Base-by-base conservation (phyloP, 257 asterid species). In the Oldenlandia corymbosa region DNA sequence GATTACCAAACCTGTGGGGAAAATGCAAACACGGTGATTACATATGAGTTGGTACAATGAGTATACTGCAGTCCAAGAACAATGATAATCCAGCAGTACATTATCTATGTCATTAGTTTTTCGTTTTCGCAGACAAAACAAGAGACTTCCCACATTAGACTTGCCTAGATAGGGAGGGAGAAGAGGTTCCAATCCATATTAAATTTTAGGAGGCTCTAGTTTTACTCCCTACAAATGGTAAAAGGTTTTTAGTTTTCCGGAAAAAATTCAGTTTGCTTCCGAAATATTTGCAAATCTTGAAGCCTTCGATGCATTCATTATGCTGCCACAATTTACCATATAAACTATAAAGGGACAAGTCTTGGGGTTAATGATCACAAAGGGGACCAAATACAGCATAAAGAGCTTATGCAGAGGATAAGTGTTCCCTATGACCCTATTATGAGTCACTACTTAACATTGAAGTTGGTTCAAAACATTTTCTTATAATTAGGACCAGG, bases 21-120 rank as follows among this genome's bases (percentile, higher is more conserved):
- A n/a, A 77, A 34, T 68, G 58, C 12, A 68, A 68, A 69, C n/a
- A 65, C 71, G 54, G 78, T 46, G 65, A 67, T 41, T 5, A 26
- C 43, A 49, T 8, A 48, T 27, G 6, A 62, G 51, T 20, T 24
- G 27, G 23, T 49, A 3, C 27, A 31, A 12, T 48, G 17, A 12
- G 43, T 23, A 28, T 0, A 16, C 24, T 18, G 30, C 20, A 18
- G 57, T 36, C 62, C 39, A 49, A 37, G 51, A 58, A 49, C 10
- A 47, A 32, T 20, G 4, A 46, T 24, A 11, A 24, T 46, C 17
- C n/a, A 21, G 7, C 39, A 3, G 27, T 41, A n/a, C n/a, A n/a
- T n/a, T n/a, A 17, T 23, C 49, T 20, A 43, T 43, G 39, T 43
- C 41, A 30, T 27, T n/a, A 17, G 28, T 18, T 68, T 41, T 23